These are phyloP conservation scores for Erodium texanum DNA, from an alignment of 441 rosid genomes.

Conservation along the genomic window DNA sequence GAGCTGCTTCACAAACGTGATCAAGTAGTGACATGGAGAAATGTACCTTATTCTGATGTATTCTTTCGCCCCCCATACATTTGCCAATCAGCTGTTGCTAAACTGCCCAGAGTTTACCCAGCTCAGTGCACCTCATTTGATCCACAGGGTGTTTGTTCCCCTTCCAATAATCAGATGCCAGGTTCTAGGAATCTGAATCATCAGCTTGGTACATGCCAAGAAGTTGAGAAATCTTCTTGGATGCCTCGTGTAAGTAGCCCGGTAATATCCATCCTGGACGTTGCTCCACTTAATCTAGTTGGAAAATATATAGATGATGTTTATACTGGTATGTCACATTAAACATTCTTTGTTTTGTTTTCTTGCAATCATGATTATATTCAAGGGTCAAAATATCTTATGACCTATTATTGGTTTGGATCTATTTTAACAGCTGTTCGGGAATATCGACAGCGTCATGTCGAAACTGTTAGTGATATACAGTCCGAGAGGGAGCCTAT, in stretches of 20 bases:
- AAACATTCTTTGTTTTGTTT: neutral
- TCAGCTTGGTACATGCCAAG: constrained; percentile 25
- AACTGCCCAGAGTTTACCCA: constrained; percentile 20
- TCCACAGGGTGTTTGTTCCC: constrained; percentile 16
- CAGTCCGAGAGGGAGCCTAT: constrained; percentile 60
- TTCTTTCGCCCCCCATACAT: constrained; percentile 40
- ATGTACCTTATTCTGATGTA: constrained; percentile 41
- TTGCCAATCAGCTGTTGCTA: constrained; percentile 39
- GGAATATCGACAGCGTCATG: constrained; percentile 49
- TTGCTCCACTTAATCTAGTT: constrained; percentile 54
- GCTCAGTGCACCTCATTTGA: constrained; percentile 19
- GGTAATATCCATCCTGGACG: constrained; percentile 48
- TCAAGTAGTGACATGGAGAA: constrained; percentile 40
- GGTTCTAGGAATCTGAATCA: constrained; percentile 20
- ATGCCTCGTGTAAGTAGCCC: constrained; percentile 37
- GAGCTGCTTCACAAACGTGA: constrained; percentile 63
- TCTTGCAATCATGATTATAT: neutral
- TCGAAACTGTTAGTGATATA: constrained; percentile 48
- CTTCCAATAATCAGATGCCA: constrained; percentile 23
- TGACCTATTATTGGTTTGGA: constrained; percentile 8
- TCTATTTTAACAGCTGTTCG: constrained; percentile 45
- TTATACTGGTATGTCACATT: constrained; percentile 45
- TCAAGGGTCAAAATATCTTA: neutral
- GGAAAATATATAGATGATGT: constrained; percentile 56
- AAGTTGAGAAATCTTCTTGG: constrained; percentile 32